Evolutionary conservation across 768 basidiomycete species (phyloP).

Genomic region (Collybia nuda): DNA sequence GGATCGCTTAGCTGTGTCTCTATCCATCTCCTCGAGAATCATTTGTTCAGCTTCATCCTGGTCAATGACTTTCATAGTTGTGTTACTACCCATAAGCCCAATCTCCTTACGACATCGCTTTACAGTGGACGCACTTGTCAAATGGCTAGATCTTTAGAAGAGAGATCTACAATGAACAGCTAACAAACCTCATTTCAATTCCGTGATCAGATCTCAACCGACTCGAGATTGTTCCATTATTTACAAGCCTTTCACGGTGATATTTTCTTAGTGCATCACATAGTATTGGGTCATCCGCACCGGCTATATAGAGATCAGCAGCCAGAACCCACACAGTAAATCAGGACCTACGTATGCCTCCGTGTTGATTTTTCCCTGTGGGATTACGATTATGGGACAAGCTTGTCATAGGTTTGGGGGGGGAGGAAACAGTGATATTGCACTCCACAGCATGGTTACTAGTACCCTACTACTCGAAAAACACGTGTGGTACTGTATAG

Average conservation of each 20-base stretch:
- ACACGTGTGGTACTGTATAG: neutral
- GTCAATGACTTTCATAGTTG: no score
- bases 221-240: slow-evolving; percentile 15
- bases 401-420: neutral
- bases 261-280: slow-evolving; percentile 15
- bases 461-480: neutral
- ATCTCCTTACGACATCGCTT: no score
- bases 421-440: neutral
- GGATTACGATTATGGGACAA: slow-evolving; percentile 15
- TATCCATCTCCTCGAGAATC: slow-evolving; percentile 19
- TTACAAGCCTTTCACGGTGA: slow-evolving; percentile 15
- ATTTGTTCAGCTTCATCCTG: no score
- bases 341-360: slow-evolving; percentile 5
- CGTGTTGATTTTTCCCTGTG: slow-evolving; percentile 17
- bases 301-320: slow-evolving; percentile 7
- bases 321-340: neutral
- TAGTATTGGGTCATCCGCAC: slow-evolving; percentile 10
- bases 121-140: no score
- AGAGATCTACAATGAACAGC: no score
- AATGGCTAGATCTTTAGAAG: no score
- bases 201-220: slow-evolving; percentile 14
- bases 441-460: neutral
- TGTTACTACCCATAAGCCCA: no score
- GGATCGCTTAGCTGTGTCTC: slow-evolving; percentile 14
- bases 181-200: slow-evolving; percentile 13